phyloP scores from a whole-genome alignment of 2,329 filamentous ascomycete genomes.

The Pseudofabraea citricarpa region DNA sequence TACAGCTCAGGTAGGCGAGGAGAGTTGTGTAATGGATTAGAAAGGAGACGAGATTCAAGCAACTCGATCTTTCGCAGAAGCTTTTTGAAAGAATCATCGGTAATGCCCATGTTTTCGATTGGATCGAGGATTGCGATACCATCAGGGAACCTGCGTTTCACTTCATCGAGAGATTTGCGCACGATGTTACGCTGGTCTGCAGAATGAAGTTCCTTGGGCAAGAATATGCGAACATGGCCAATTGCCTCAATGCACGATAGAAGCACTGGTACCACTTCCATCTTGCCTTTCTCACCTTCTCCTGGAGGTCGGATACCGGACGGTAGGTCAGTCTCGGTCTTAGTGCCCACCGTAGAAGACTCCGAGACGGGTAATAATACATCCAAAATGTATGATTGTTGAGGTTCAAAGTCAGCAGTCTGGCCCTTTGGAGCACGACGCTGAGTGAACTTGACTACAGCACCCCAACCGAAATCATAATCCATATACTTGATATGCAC shows the following conservation, averaged over 20 bases:
- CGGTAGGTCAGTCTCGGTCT: slow-evolving; percentile 62
- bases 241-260: slow-evolving; percentile 82
- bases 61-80: slow-evolving; percentile 95
- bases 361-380: slow-evolving; percentile 66
- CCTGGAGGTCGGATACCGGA: slow-evolving; percentile 55
- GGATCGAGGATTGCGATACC: slow-evolving; percentile 86
- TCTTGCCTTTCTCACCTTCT: slow-evolving; percentile 60
- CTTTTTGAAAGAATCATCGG: slow-evolving; percentile 88
- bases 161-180: slow-evolving; percentile 67
- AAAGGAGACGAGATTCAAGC: slow-evolving; percentile 80
- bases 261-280: slow-evolving; percentile 82
- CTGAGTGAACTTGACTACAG: slow-evolving; percentile 68
- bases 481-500: slow-evolving; percentile 78
- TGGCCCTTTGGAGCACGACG: slow-evolving; percentile 63
- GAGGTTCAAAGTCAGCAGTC: slow-evolving; percentile 62
- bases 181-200: slow-evolving; percentile 64
- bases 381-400: slow-evolving; percentile 79
- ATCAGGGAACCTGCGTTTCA: slow-evolving; percentile 85
- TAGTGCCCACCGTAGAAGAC: slow-evolving; percentile 40
- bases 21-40: slow-evolving; percentile 89
- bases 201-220: slow-evolving; percentile 71
- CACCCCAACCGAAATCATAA: slow-evolving; percentile 90
- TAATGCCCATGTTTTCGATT: slow-evolving; percentile 93
- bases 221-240: slow-evolving; percentile 75
- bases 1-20: slow-evolving; percentile 80